Evolutionary conservation across 73 alveolate genomes (phyloP), one percentile per base, ranked within the genome.

Genomic region (Tetrahymena borealis): DNA sequence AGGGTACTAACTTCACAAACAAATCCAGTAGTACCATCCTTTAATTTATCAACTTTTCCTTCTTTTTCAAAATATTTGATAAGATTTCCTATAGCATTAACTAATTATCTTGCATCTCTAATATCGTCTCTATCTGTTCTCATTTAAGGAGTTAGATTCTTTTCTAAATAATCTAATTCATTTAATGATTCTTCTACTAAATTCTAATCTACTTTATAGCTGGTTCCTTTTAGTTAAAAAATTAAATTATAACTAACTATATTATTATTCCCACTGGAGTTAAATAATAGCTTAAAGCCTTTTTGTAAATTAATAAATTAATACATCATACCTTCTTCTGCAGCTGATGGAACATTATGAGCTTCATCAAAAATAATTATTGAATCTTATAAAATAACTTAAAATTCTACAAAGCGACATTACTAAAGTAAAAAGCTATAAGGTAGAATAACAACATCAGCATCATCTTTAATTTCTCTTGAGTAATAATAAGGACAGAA

Each of bases 401-500:
- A 38, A 38, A 37, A 32, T 40, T 91, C 93, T 33, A 95, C 96
- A 40, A 96, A 78, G 20, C 95, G 94, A 90, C 94, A 94, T 33
- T 96, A 94, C 91, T 96, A 96, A 35, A 97, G 78, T 16, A 97
- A 91, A 91, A 96, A 96, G 60, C 96, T 96, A 90, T 97, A 98
- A 6, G 99, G 99, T 97, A 97, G 95, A 79, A 98, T 94, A 37
- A 97, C 91, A 24, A 98, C 35, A 85, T 98, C 99, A 24, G 98
- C 98, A 16, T 96, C 97, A 37, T 93, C 91, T n/a, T 91, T 96
- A 78, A 98, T 92, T 78, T 95, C 94, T 91, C 96, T 98, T 77
- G 94, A 92, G 33, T 92, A 91, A 94, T 95, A 97, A 94, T 96
- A 98, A 33, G 99, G 99, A 78, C 99, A 98, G 85, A 96, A 91